A percentile compares a stretch with the other conserved stretches of the same genome.
Evolutionary conservation across 306 rosid species (phyloP).

Genomic region (Vigna mungo): DNA sequence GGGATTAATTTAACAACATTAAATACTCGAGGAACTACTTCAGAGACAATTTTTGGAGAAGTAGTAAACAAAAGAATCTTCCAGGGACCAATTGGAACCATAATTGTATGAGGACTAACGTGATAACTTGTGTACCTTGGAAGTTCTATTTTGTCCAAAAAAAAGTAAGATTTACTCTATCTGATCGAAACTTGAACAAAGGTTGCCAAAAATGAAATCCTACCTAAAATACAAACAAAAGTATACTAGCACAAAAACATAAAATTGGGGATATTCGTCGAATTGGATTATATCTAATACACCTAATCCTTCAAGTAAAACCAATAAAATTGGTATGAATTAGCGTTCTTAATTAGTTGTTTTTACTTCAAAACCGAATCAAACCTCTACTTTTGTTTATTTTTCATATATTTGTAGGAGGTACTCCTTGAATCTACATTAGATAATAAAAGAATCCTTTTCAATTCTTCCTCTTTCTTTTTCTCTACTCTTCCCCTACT

Average conservation of each 20-base stretch:
- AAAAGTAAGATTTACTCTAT: background rate
- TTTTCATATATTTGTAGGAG: too few relatives aligned
- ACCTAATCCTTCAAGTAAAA: background rate
- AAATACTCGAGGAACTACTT: background rate
- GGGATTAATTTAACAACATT: background rate
- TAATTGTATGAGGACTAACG: background rate
- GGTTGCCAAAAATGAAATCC: background rate
- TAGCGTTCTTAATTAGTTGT: too few relatives aligned
- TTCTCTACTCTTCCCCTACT: too few relatives aligned
- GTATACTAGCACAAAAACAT: background rate
- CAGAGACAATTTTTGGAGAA: background rate
- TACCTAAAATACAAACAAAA: background rate
- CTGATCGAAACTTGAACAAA: background rate
- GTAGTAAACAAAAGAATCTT: background rate
- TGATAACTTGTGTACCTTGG: too few relatives aligned
- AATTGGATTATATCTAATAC: background rate
- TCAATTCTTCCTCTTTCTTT: too few relatives aligned
- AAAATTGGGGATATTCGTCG: background rate
- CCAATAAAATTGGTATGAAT: too few relatives aligned
- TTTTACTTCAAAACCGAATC: background rate
- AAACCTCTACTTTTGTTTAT: too few relatives aligned
- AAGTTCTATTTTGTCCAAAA: background rate
- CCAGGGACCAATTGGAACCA: background rate
- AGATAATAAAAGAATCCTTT: too few relatives aligned
- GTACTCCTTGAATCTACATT: too few relatives aligned